phyloP scores from a whole-genome alignment of 345 rosid species.

The Hypericum perforatum region DNA sequence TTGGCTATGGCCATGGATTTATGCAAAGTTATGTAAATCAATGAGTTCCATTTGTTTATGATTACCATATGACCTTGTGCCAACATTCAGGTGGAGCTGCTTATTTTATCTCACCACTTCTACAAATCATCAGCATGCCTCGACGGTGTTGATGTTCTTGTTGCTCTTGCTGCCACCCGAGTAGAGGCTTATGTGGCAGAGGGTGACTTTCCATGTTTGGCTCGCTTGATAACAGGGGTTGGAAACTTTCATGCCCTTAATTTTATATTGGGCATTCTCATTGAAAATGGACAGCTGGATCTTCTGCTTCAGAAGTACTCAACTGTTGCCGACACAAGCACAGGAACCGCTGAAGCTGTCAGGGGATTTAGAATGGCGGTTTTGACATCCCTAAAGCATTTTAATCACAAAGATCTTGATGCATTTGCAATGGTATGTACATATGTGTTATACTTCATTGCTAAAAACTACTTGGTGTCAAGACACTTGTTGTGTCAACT shows the following conservation, averaged over 20 bases:
- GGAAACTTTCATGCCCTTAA: conserved; percentile 93
- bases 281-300: conserved; percentile 90
- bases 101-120: conserved; percentile 92
- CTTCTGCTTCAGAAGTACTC: conserved; percentile 88
- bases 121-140: conserved; percentile 97
- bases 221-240: conserved; percentile 89
- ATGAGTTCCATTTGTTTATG: no score
- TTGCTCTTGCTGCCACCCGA: conserved; percentile 93
- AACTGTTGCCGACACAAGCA: conserved; percentile 73
- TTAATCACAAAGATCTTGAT: conserved; percentile 76
- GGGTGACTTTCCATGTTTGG: conserved; percentile 93
- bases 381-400: conserved; percentile 83
- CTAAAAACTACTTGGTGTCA: no score
- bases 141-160: conserved; percentile 98
- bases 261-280: conserved; percentile 89
- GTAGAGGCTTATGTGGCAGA: conserved; percentile 89
- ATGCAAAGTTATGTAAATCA: no score
- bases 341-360: conserved; percentile 76
- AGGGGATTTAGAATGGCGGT: conserved; percentile 97
- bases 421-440: conserved; percentile 83
- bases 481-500: no score
- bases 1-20: no score
- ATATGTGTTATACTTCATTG: no score
- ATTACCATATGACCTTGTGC: no score
- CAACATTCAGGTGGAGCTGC: conserved; percentile 77